phyloP scores from a whole-genome alignment of 2,329 filamentous ascomycete genomes.

The Trichoderma hamatum region DNA sequence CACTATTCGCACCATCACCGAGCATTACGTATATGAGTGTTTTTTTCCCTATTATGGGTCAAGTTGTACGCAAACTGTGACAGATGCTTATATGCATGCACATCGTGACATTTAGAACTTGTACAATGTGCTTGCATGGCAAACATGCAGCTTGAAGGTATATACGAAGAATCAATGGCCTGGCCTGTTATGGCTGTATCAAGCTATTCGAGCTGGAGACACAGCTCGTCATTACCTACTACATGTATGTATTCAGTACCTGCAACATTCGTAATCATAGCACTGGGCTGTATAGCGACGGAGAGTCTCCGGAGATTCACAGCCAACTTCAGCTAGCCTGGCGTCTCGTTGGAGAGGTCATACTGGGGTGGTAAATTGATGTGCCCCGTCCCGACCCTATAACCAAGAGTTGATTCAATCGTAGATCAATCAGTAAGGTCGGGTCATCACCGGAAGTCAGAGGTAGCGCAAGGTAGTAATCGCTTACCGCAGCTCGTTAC shows the following conservation, averaged over 20 bases:
- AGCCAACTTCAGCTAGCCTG: conserved; percentile 1
- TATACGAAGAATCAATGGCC: not conserved
- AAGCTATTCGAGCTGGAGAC: not conserved
- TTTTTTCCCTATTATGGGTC: not conserved
- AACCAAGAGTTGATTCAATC: not conserved
- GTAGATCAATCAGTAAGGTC: not conserved
- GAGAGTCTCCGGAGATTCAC: conserved; percentile 8
- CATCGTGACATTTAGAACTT: not conserved
- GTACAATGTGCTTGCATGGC: not conserved
- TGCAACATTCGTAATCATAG: not conserved
- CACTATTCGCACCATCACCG: not conserved
- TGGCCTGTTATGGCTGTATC: too few species aligned
- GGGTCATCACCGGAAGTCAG: not conserved
- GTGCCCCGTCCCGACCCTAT: not conserved
- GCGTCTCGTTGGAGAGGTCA: not conserved
- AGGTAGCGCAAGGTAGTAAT: not conserved
- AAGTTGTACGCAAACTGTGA: not conserved
- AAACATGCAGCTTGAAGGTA: not conserved
- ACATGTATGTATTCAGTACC: too few species aligned
- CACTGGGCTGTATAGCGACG: not conserved
- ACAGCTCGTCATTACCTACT: not conserved
- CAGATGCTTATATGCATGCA: not conserved
- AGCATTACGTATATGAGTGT: not conserved
- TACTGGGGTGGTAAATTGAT: not conserved
- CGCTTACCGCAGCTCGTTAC: not conserved